Base-by-base conservation (phyloP, 2,329 filamentous ascomycete genomes). In the Colletotrichum cereale region DNA sequence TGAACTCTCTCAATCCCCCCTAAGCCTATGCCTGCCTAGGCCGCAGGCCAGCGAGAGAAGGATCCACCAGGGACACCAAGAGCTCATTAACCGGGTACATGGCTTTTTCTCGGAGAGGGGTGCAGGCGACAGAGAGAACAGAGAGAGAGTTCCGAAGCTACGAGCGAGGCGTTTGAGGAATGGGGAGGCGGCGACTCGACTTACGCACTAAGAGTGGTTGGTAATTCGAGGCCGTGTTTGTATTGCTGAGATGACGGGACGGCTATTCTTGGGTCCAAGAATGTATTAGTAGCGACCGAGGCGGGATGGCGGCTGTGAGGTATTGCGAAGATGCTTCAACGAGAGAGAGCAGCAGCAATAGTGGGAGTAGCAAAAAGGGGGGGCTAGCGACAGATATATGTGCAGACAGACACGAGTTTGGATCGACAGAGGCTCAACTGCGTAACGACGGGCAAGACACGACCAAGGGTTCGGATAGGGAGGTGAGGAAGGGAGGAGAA, bases 391-490 rank as follows among this genome's bases (percentile, higher is more conserved):
- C 52, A 29, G 50, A 53, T 63, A 63, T 68, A 63, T 68, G 65
- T 68, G 65, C 64, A 48, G 31, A 60, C 64, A 48, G 31, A 60
- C 52, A 68, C 65, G 47, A 29, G 34, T 21, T 16, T 31, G 55
- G 31, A 34, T 55, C 29, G 29, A 36, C 29, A 18, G 47, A 52
- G 50, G 42, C 10, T 65, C 48, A 55, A 47, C 61, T 71, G 40
- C 62, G 66, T 71, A 71, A 70, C 60, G 55, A 72, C 34, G 40
- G 69, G 56, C 55, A 40, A 57, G 55, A 72, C 66, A 61, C 47
- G 42, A 50, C 44, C 24, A 52, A 36, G 48, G 53, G 10, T 38
- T 38, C 10, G 12, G 29, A 34, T 60, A 62, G 53, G 57, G 47
- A 67, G 47, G 52, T 52, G 62, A 52, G 44, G 34, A 67, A 52